phyloP scores from a whole-genome alignment of 2,329 filamentous ascomycete species.

The Neonectria ditissima region DNA sequence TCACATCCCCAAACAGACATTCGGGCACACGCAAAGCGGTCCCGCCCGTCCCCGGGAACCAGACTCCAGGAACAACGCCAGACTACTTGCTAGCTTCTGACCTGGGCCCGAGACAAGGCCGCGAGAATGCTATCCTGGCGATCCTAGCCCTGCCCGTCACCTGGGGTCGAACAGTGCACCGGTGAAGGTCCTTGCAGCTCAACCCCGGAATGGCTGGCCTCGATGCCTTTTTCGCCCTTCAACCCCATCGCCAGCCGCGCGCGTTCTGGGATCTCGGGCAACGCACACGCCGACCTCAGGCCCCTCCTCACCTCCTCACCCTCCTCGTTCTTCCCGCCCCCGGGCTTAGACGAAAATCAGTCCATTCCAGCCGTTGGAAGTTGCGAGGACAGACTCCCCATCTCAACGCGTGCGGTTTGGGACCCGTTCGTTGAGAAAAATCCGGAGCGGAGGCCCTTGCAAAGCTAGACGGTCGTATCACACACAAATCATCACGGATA shows the following conservation, averaged over 20 bases:
- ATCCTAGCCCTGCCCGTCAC: slow-evolving; percentile 15
- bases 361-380: slow-evolving; percentile 26
- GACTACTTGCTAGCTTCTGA: background rate
- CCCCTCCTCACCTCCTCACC: slow-evolving; percentile 11
- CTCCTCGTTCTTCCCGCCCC: slow-evolving; percentile 3
- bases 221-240: slow-evolving; percentile 7
- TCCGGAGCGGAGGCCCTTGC: slow-evolving; percentile 22
- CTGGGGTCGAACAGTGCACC: slow-evolving; percentile 15
- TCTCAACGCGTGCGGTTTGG: slow-evolving; percentile 7
- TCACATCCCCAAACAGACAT: background rate
- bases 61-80: slow-evolving; percentile 8
- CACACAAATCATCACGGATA: slow-evolving; percentile 27
- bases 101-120: slow-evolving; percentile 15
- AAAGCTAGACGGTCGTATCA: slow-evolving; percentile 19
- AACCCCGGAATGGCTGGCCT: slow-evolving; percentile 4
- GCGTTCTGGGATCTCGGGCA: slow-evolving; percentile 14
- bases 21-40: background rate
- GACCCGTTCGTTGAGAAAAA: slow-evolving; percentile 24
- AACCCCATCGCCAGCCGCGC: slow-evolving; percentile 23
- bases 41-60: slow-evolving; percentile 10
- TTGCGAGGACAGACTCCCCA: background rate
- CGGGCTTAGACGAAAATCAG: slow-evolving; percentile 28
- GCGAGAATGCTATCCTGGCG: background rate
- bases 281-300: slow-evolving; percentile 28
- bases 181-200: slow-evolving; percentile 5